Evolutionary conservation across 495 filamentous ascomycete genomes (phyloP).

Genomic region (Neurospora sp.): DNA sequence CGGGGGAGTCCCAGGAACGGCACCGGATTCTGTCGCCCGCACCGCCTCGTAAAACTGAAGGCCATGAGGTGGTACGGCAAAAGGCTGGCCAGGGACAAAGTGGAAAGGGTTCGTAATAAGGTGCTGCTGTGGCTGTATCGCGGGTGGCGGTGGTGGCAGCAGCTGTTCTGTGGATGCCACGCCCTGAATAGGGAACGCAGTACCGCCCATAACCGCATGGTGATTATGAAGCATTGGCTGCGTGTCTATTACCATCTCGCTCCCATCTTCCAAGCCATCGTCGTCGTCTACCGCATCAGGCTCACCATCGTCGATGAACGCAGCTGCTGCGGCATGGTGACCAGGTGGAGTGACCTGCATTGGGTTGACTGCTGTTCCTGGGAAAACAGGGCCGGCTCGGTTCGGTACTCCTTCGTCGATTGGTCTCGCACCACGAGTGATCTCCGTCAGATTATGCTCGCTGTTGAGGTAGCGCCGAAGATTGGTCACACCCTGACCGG

Average conservation of each 20-base stretch:
- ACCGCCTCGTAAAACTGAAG: not conserved
- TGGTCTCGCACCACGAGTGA: not conserved
- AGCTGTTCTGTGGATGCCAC: not conserved
- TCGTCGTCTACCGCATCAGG: constrained; percentile 30
- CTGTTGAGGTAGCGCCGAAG: constrained; percentile 72
- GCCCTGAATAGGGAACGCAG: not conserved
- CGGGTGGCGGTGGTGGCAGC: constrained; percentile 3
- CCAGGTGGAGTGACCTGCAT: not conserved
- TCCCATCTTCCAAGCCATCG: constrained; percentile 32
- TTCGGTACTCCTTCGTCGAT: not conserved
- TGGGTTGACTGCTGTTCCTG: not conserved
- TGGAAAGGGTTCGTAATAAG: constrained; percentile 7
- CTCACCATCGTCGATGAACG: constrained; percentile 22
- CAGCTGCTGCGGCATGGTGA: constrained; percentile 15
- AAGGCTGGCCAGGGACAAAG: constrained; percentile 10
- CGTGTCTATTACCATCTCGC: constrained; percentile 31
- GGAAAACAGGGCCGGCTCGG: not conserved
- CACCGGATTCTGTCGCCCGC: not conserved
- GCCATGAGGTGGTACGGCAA: constrained; percentile 1
- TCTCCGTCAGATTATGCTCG: constrained; percentile 21
- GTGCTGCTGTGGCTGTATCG: not conserved
- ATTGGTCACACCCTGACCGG: constrained; percentile 67
- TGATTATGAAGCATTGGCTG: constrained; percentile 11
- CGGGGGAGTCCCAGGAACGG: not conserved
- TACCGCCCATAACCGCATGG: not conserved